phyloP scores from a whole-genome alignment of 2,329 filamentous ascomycete species.

The Dactylellina drechsleri region DNA sequence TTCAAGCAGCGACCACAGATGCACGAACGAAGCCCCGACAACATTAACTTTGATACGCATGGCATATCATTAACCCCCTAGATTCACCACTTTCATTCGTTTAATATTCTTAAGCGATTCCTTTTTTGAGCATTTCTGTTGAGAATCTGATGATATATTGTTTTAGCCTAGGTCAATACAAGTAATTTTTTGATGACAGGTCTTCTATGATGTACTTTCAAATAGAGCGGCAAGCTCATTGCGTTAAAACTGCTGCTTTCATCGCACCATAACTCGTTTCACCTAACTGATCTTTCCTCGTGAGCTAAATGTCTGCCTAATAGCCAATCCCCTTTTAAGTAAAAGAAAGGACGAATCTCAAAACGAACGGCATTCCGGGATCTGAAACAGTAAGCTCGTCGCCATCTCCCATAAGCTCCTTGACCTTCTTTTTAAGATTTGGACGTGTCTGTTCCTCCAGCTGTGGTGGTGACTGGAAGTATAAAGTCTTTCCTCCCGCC shows the following conservation, averaged over 20 bases:
- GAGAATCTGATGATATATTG: no score
- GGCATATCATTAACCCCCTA: not conserved
- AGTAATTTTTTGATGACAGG: no score
- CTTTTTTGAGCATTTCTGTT: no score
- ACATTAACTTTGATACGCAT: constrained; percentile 1
- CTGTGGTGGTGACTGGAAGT: constrained; percentile 84
- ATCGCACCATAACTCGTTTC: no score
- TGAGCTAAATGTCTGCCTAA: not conserved
- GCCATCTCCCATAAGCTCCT: constrained; percentile 79
- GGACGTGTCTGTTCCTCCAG: constrained; percentile 84
- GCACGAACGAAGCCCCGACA: constrained; percentile 36
- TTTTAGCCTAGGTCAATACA: no score
- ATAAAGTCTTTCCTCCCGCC: constrained; percentile 82
- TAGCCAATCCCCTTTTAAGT: not conserved
- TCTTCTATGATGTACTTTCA: no score
- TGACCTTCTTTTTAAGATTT: constrained; percentile 81
- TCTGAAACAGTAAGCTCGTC: constrained; percentile 81
- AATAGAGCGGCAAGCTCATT: no score
- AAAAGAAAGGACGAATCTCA: constrained; percentile 58
- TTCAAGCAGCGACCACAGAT: constrained; percentile 80
- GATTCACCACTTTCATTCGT: not conserved
- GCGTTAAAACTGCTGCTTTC: no score
- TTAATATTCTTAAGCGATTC: no score
- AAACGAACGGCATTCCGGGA: constrained; percentile 58
- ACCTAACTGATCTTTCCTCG: no score